Evolutionary conservation across 2,329 filamentous ascomycete genomes (phyloP), one percentile per base, ranked within the genome.

Genomic region (Corynespora cassiicola): DNA sequence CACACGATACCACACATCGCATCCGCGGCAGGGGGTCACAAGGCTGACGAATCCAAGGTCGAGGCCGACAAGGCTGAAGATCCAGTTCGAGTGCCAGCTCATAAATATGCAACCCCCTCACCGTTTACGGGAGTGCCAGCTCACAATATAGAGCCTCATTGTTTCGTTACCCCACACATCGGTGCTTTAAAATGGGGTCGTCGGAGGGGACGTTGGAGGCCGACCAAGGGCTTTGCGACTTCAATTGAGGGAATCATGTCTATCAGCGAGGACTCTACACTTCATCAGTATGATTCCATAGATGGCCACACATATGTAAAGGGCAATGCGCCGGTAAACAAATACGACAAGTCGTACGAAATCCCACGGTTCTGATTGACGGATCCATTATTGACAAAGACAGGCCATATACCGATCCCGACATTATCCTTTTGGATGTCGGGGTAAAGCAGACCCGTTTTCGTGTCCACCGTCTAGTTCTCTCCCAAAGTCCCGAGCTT

Each of bases 111-210:
- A 56, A 38, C 37, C 47, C 42, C 45, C 45, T 37, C 41, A 31
- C 18, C 17, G 10, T 27, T 29, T 17, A 28, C 14, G 14, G 12
- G 26, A 34, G 25, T 45, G 48, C 46, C 55, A 58, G 36, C 53
- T 47, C 53, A 58, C 20, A 36, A 1, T 18, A 36, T 48, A 50
- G 47, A 61, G 55, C 53, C 51, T 57, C 52, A 52, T 36, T 47
- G 23, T 37, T 6, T 15, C 18, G 24, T 11, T n/a, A n/a, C n/a
- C 7, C 15, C 12, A 23, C 30, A 34, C 10, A 25, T 31, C 18
- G 30, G 25, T 36, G 37, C 24, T 29, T 41, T 33, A 30, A 31
- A 28, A 31, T 7, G 16, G 37, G 15, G 11, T 6, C 28, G 1
- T 19, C 12, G 7, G n/a, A 23, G 18, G 18, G 11, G 15, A 22